Base-by-base conservation (phyloP, 495 filamentous ascomycete species). In the Oidiodendron maius region DNA sequence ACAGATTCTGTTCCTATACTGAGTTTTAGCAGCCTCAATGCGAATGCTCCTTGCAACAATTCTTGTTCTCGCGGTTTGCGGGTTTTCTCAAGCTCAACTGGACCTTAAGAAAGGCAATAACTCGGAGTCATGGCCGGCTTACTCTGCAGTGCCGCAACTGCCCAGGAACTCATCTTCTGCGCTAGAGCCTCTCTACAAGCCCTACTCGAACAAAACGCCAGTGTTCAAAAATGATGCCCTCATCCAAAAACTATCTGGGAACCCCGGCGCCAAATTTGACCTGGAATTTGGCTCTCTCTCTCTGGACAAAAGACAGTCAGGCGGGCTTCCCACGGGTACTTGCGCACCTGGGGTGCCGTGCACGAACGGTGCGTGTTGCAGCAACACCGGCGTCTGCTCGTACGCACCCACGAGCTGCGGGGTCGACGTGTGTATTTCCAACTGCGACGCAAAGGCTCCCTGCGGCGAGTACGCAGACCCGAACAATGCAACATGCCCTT, bases 371-470 rank as follows among this genome's bases (percentile, higher is more conserved):
- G 40, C 40, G 11, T 51, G 48, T 22, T 51, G 48, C 44, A 32
- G 48, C 10, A 44, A 13, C 11, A 39, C 36, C 37, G 48, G 48
- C n/a, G 30, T 51, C 16, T 51, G 48, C 39, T 39, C 39, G 3
- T 51, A 49, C 37, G 40, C 46, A 20, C 40, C 48, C 10, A n/a
- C 18, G 18, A 32, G 37, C 18, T 51, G 48, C n/a, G 25, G 17
- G 11, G 21, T n/a, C 22, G 11, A 17, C 12, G 38, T 17, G 6
- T 51, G 48, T 44, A 15, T 26, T 9, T 51, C 48, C 6, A 53
- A 42, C 25, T 53, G 50, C 25, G 28, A 53, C 35, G 50, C 50
- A 8, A 46, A 16, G 15, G 43, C 52, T 16, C 26, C 38, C 20
- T 57, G 53, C 28, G 48, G 49, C 8, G 17, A 49, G 35, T 48